A percentile compares a stretch with the other conserved stretches of the same genome.
These are phyloP conservation scores for Clarkia xantiana DNA, from an alignment of 345 rosid genomes.

Conservation along the genomic window DNA sequence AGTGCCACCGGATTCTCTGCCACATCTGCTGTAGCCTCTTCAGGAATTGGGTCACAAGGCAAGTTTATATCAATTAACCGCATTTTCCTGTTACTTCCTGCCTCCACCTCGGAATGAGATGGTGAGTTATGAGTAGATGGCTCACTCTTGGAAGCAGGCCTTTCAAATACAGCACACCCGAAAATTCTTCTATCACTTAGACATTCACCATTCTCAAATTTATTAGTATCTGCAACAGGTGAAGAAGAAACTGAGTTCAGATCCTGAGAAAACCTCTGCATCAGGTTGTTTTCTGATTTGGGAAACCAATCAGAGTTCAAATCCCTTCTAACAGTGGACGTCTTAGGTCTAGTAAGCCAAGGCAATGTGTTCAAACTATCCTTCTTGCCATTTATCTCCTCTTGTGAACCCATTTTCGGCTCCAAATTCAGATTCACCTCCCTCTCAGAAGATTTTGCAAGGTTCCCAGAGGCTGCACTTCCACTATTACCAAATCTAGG, in stretches of 20 bases:
- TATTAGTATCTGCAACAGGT: conserved; percentile 18
- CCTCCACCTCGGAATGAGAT: conserved; percentile 23
- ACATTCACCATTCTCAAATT: conserved; percentile 19
- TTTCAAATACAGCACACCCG: conserved; percentile 37
- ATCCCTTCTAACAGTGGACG: conserved; percentile 27
- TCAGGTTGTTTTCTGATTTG: conserved; percentile 15
- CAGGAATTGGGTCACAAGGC: conserved; percentile 53
- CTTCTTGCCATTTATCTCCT: conserved; percentile 27
- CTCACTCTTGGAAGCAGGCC: conserved; percentile 25
- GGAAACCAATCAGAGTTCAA: conserved; percentile 20
- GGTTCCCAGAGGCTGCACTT: conserved; percentile 6
- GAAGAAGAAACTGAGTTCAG: conserved; percentile 28
- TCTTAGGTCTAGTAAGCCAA: conserved; percentile 44
- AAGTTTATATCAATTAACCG: conserved; percentile 58
- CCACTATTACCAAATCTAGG: too few species aligned
- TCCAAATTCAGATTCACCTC: conserved; percentile 37
- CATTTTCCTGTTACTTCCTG: conserved; percentile 25
- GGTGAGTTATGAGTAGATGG: conserved; percentile 25
- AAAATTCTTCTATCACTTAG: conserved; percentile 35
- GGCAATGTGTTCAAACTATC: conserved; percentile 33
- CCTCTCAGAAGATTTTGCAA: conserved; percentile 8
- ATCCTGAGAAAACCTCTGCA: conserved; percentile 19
- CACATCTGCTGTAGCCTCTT: conserved; percentile 17
- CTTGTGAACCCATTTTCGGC: conserved; percentile 27
- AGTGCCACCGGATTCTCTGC: conserved; percentile 17